Base-by-base conservation (phyloP, 2,329 filamentous ascomycete species). In the Monilinia laxa region DNA sequence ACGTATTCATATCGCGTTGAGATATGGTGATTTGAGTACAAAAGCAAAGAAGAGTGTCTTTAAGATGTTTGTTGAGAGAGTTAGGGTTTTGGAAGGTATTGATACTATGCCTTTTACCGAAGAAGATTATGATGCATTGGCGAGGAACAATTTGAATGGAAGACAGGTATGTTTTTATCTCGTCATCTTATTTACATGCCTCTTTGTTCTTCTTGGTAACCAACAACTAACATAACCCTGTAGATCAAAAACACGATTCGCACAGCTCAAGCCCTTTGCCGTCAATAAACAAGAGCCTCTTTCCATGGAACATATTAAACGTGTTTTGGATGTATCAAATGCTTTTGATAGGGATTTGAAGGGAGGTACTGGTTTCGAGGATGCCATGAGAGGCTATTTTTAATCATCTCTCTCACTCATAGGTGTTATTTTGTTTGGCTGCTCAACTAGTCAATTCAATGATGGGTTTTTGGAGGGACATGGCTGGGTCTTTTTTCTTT, bases 191-290 rank as follows among this genome's bases (percentile, higher is more conserved):
- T 31, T 16, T n/a, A 2, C 18, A 11, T n/a, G 23, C 4, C 9
- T 45, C 40, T 63, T 20, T 51, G 3, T 56, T 9, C 11, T 47
- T 40, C 18, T 64, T 45, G 6, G 5, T 35, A 28, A 28, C 4
- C 31, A 20, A 51, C 11, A 51, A 25, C 18, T 35, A 28, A 56
- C 23, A 45, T 49, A 16, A 38, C 2, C 1, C 38, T 25, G 7
- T 59, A 75, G 85, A 96, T 96, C 82, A 96, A 96, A 81, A 96
- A 96, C 76, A 89, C 90, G 14, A 88, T 96, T 59, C 86, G 90
- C 66, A 93, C 91, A 0, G 91, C 91, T 2, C 92, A 96, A 77
- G 90, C 90, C 0, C 82, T 97, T 97, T 20, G 92, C 93, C 1
- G 84, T 94, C 55, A 90, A 91, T 70, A 90, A 93, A 76, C 82